Conservation (phyloP, 257 asterid genomes). For the Misopates orontium region DNA sequence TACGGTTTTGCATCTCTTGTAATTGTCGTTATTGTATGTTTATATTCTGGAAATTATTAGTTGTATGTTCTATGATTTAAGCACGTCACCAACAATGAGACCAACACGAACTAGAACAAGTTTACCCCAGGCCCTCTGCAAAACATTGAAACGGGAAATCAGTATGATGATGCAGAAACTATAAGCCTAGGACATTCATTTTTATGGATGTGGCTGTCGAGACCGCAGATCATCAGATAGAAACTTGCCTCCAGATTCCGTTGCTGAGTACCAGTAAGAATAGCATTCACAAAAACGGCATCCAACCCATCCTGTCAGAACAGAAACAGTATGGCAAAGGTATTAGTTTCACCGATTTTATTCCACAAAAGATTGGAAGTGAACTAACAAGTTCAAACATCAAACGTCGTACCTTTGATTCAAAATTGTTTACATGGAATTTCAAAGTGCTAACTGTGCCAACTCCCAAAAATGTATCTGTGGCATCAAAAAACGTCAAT, state of each 20-base stretch:
- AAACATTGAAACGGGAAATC: conserved; percentile 21
- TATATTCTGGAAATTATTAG: too few species aligned
- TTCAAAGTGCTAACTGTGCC: conserved; percentile 78
- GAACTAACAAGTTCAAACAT: conserved; percentile 15
- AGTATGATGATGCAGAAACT: conserved; percentile 16
- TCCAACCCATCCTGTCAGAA: conserved; percentile 66
- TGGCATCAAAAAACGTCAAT: conserved; percentile 26
- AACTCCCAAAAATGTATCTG: conserved; percentile 84
- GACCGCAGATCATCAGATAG: conserved; percentile 17
- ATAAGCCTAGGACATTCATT: conserved; percentile 1
- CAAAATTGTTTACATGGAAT: conserved; percentile 71
- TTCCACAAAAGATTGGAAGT: background rate
- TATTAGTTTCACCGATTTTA: conserved; percentile 9
- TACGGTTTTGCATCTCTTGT: too few species aligned
- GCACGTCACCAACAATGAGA: conserved; percentile 59
- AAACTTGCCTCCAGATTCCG: conserved; percentile 83
- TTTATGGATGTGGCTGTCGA: conserved; percentile 2
- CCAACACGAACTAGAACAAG: conserved; percentile 96
- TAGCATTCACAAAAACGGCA: conserved; percentile 89
- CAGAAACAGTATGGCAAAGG: background rate
- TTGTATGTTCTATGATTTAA: too few species aligned
- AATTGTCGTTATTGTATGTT: too few species aligned
- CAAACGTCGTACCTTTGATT: conserved; percentile 55
- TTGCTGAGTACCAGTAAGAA: conserved; percentile 81
- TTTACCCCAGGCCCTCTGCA: conserved; percentile 74